Base-by-base conservation (phyloP, 768 basidiomycete genomes). In the Russula vinacea region DNA sequence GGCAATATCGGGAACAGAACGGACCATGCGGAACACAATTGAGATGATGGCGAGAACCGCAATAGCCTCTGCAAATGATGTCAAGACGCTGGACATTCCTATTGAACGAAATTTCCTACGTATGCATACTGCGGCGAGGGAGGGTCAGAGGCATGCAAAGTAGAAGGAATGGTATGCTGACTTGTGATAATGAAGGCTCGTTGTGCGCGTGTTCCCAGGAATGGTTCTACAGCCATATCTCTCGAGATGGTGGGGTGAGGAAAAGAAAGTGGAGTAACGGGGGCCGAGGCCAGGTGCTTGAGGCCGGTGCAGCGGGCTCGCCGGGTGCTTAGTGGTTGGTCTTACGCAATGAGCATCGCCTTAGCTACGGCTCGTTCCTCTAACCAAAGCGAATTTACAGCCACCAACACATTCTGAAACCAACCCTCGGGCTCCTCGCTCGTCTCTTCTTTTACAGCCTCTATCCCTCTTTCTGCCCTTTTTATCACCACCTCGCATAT, bases 31-130 rank as follows among this genome's bases (percentile, higher is more conserved):
- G 71, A 91, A 93, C 17, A 84, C 84, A 40, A 88, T 79, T 44
- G 76, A 86, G 60, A 93, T 86, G 85, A 93, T 86, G 11, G 81
- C 80, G 54, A 92, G 77, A 39, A 94, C 89, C 9, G 86, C 79
- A 53, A 88, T 75, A 1, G 88, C 90, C 78, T 93, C 90, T 92
- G 72, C 52, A 69, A 49, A 50, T 37, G 56, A 62, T 29, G 39
- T 52, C 14, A 65, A 32, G 14, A 19, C 17, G 14, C 44, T 16
- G 22, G 9, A 44, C 14, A 22, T 29, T 62, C 32, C 22, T 16
- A n/a, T 33, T 19, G 35, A 22, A 29, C 35, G 32, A 10, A 26
- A 16, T 47, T n/a, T 16, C 60, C 55, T 54, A 62, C 60, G 60
- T 6, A 55, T 16, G 44, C 24, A n/a, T 17, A 62, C 60, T 62